Evolutionary conservation across 2,329 filamentous ascomycete species (phyloP).

Genomic region (Nannizziopsis arthrosporioides): DNA sequence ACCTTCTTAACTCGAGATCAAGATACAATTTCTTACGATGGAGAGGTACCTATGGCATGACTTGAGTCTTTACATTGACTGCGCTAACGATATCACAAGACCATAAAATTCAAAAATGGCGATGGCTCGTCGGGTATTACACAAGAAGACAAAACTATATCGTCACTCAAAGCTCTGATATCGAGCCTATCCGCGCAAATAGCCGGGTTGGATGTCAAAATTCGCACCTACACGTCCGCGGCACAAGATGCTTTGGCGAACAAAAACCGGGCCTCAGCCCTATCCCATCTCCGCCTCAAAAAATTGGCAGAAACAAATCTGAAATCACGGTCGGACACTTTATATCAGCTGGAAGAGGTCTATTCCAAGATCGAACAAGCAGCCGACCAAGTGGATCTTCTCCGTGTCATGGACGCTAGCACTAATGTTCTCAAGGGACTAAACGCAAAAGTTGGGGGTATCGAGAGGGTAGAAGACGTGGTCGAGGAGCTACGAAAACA

Average conservation of each 20-base stretch:
- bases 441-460: slow-evolving; percentile 65
- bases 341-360: slow-evolving; percentile 72
- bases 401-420: slow-evolving; percentile 70
- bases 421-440: slow-evolving; percentile 59
- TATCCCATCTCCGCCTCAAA: slow-evolving; percentile 68
- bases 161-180: slow-evolving; percentile 64
- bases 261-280: slow-evolving; percentile 63
- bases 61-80: slow-evolving; percentile 16
- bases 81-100: slow-evolving; percentile 36
- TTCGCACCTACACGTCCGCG: slow-evolving; percentile 39
- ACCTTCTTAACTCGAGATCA: slow-evolving; percentile 59
- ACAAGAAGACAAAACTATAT: slow-evolving; percentile 68
- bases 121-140: slow-evolving; percentile 48
- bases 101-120: slow-evolving; percentile 59
- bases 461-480: slow-evolving; percentile 61
- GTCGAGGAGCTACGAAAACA: slow-evolving; percentile 66
- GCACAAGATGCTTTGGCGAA: slow-evolving; percentile 59
- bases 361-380: slow-evolving; percentile 77
- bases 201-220: slow-evolving; percentile 48
- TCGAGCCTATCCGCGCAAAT: slow-evolving; percentile 55
- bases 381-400: slow-evolving; percentile 68
- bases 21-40: slow-evolving; percentile 38
- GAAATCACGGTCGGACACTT: slow-evolving; percentile 56
- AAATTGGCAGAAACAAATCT: slow-evolving; percentile 69
- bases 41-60: slow-evolving; percentile 27